phyloP scores from a whole-genome alignment of 768 basidiomycete genomes.

The Mycena indigotica region DNA sequence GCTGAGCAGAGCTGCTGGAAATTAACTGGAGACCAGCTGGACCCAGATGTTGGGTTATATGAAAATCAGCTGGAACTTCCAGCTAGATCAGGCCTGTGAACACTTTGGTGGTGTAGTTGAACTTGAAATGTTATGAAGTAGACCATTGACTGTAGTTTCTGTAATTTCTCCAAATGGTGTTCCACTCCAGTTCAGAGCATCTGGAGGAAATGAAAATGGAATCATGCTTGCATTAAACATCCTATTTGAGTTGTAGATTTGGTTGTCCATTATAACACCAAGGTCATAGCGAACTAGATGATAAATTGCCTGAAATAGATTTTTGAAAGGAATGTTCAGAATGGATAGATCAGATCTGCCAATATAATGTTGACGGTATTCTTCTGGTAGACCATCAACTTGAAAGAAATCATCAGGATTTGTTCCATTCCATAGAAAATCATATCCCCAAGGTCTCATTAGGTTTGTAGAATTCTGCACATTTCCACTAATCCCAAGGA shows the following conservation, averaged over 20 bases:
- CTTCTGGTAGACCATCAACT: neutral
- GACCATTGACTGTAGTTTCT: neutral
- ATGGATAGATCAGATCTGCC: neutral
- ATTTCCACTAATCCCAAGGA: neutral
- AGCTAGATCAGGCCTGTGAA: too few species aligned
- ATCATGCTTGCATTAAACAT: slow-evolving; percentile 2
- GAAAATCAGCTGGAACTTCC: too few species aligned
- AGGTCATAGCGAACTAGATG: slow-evolving; percentile 5
- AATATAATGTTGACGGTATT: neutral
- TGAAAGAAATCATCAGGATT: neutral
- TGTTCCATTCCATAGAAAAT: neutral
- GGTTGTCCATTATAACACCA: slow-evolving; percentile 1
- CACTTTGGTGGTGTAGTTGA: too few species aligned
- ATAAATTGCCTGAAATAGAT: neutral
- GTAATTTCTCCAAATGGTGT: neutral
- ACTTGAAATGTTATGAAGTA: neutral
- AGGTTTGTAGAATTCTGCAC: neutral
- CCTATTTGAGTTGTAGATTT: slow-evolving; percentile 3
- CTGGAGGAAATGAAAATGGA: neutral
- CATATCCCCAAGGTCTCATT: neutral
- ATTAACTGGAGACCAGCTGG: too few species aligned
- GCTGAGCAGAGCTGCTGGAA: too few species aligned
- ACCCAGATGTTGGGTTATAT: too few species aligned
- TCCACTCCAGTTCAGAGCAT: neutral
- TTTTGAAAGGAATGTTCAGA: neutral